These are phyloP conservation scores for Metschnikowia drakensbergensis DNA, from an alignment of 805 yeast species.

Conservation along the genomic window DNA sequence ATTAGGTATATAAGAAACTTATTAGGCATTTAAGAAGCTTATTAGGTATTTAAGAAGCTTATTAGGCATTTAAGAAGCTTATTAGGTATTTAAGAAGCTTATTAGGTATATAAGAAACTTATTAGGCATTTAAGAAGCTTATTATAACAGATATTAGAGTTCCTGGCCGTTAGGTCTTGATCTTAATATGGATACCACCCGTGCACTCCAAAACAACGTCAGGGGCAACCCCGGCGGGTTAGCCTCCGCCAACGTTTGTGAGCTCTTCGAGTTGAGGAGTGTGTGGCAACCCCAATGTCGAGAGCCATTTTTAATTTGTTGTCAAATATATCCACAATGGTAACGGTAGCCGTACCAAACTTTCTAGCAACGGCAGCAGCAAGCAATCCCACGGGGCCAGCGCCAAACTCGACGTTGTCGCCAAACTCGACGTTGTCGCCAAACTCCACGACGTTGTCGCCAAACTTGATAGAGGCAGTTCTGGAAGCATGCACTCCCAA, in stretches of 20 bases:
- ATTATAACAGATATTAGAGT: no score
- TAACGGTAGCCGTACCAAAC: slow-evolving; percentile 68
- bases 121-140: no score
- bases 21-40: no score
- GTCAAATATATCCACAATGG: slow-evolving; percentile 68
- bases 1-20: no score
- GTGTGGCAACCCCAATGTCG: slow-evolving; percentile 68
- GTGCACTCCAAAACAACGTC: slow-evolving; percentile 77
- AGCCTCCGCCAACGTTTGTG: slow-evolving; percentile 29
- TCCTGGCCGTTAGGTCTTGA: no score
- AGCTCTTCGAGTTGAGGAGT: slow-evolving; percentile 45
- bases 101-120: no score
- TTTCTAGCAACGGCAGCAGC: slow-evolving; percentile 70
- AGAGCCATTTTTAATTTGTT: slow-evolving; percentile 64
- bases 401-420: no score
- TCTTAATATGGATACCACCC: slow-evolving; percentile 81
- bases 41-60: no score
- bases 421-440: no score
- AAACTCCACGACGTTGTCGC: slow-evolving; percentile 71
- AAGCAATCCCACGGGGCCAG: slow-evolving; percentile 84
- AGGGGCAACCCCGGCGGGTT: slow-evolving; percentile 43
- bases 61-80: no score
- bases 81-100: no score
- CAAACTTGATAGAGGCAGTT: slow-evolving; percentile 57
- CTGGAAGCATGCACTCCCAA: slow-evolving; percentile 83